phyloP scores from a whole-genome alignment of 371 early-diverging fungal species.

The Amoeboaphelidium protococcarum region DNA sequence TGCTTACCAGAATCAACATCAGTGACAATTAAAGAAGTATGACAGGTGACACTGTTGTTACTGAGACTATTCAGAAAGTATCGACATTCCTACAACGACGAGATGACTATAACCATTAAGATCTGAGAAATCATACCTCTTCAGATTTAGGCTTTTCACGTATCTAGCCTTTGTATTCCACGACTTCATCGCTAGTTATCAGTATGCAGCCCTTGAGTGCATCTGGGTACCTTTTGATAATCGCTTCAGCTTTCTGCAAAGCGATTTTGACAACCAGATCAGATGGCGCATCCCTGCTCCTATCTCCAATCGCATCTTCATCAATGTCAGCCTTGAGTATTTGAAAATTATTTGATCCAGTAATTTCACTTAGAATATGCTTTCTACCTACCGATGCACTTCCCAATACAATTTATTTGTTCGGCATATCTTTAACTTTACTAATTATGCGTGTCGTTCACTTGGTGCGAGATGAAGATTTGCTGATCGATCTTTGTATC shows the following conservation, averaged over 20 bases:
- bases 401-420: too few species aligned
- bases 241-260: neutral
- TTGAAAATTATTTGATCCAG: too few species aligned
- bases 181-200: slow-evolving; percentile 14
- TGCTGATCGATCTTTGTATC: too few species aligned
- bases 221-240: neutral
- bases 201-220: neutral
- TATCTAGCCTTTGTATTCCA: slow-evolving; percentile 11
- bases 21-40: slow-evolving; percentile 13
- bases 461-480: too few species aligned
- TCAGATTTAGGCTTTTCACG: slow-evolving; percentile 17
- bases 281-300: neutral
- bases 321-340: neutral
- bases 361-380: too few species aligned
- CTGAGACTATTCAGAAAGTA: too few species aligned
- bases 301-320: neutral
- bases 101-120: neutral
- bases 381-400: too few species aligned
- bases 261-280: neutral
- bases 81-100: too few species aligned
- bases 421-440: too few species aligned
- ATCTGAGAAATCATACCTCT: slow-evolving; percentile 3
- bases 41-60: too few species aligned
- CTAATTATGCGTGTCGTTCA: too few species aligned
- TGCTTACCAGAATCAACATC: slow-evolving; percentile 10